Conservation (phyloP, 768 basidiomycete genomes). For the Hydnomerulius pinastri region DNA sequence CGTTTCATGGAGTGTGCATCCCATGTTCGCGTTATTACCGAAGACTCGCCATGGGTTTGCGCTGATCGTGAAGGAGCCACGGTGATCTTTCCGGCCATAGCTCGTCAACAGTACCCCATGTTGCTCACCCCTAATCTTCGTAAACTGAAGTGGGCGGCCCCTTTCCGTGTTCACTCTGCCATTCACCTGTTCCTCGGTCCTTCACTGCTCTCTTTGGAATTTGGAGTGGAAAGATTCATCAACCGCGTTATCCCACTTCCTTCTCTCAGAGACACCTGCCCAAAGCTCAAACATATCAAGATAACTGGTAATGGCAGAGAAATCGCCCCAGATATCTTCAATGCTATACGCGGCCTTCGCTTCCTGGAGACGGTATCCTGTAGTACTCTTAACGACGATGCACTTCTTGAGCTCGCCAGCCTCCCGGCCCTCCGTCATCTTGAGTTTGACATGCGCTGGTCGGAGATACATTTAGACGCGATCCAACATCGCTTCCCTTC, state of each 20-base stretch:
- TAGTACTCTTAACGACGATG: constrained; percentile 22
- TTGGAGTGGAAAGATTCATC: constrained; percentile 22
- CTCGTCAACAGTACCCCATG: constrained; percentile 13
- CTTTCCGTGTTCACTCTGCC: neutral
- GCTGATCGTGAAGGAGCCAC: neutral
- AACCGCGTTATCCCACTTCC: constrained; percentile 2
- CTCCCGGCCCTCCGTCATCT: constrained; percentile 21
- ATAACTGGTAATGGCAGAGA: constrained; percentile 23
- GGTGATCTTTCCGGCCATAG: constrained; percentile 16
- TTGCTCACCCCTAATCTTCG: constrained; percentile 27
- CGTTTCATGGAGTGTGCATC: constrained; percentile 18
- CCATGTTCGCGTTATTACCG: constrained; percentile 15
- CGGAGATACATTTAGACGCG: constrained; percentile 9
- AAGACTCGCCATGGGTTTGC: neutral
- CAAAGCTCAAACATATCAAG: constrained; percentile 19
- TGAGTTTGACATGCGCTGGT: constrained; percentile 26
- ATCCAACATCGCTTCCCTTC: constrained; percentile 13
- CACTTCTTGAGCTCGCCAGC: constrained; percentile 22
- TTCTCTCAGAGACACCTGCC: constrained; percentile 18
- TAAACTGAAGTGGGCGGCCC: constrained; percentile 18
- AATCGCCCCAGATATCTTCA: constrained; percentile 12
- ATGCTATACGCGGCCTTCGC: constrained; percentile 13
- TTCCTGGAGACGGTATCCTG: constrained; percentile 16
- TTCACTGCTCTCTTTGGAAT: constrained; percentile 21
- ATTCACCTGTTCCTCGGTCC: constrained; percentile 26